These are phyloP conservation scores for Poa pratensis DNA, from an alignment of 176 grass and related monocot genomes.

Conservation along the genomic window DNA sequence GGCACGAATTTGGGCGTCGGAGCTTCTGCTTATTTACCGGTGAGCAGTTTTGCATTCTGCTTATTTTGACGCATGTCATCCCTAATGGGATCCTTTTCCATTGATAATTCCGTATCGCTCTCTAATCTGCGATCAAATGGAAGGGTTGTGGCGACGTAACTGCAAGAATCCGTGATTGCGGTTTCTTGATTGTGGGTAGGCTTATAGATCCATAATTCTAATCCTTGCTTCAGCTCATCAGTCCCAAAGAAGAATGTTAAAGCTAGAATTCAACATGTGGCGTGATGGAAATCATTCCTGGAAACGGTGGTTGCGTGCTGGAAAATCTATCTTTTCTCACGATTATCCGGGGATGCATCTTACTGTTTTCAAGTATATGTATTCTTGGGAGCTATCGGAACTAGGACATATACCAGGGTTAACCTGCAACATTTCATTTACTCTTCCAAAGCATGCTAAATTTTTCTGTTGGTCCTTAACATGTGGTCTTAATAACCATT, in stretches of 20 bases:
- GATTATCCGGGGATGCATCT: neutral
- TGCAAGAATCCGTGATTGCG: neutral
- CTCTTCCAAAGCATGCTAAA: neutral
- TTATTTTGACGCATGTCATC: neutral
- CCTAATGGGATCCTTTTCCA: neutral
- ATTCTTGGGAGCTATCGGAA: neutral
- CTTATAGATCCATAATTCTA: neutral
- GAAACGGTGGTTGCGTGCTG: constrained; percentile 13
- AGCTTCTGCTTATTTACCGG: neutral
- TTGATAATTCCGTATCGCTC: neutral
- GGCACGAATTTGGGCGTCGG: constrained; percentile 11
- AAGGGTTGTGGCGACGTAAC: neutral
- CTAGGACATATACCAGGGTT: neutral
- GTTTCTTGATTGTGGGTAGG: constrained; percentile 1
- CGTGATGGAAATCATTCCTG: neutral
- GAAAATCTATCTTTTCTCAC: neutral
- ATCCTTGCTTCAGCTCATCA: constrained; percentile 1
- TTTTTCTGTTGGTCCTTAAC: neutral
- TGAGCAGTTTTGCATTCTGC: neutral
- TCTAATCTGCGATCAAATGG: neutral
- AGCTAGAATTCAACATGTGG: neutral
- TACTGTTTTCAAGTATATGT: neutral
- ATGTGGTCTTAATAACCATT: constrained; percentile 15
- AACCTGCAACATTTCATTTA: constrained; percentile 4
- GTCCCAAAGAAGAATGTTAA: neutral